A percentile compares a stretch with the other conserved stretches of the same genome.
These are phyloP conservation scores for Plectosphaerella plurivora DNA, from an alignment of 2,329 filamentous ascomycete genomes.

Conservation along the genomic window DNA sequence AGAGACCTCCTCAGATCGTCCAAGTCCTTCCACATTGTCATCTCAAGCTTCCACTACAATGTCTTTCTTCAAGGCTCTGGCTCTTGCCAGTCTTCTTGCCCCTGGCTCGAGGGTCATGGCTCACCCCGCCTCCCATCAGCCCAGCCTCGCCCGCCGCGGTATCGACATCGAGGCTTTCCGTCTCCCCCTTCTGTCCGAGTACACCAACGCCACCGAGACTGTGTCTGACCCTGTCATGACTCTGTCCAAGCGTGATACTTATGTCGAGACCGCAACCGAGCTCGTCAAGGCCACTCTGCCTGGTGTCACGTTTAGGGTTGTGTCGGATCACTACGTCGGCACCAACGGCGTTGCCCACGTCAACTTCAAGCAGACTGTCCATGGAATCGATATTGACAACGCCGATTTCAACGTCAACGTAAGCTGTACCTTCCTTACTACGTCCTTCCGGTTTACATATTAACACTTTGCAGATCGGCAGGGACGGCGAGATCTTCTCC, in stretches of 20 bases:
- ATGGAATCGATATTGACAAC: conserved; percentile 50
- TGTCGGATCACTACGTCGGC: conserved; percentile 42
- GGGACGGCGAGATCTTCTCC: conserved; percentile 47
- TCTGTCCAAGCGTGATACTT: conserved; percentile 24
- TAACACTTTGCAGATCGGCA: conserved; percentile 29
- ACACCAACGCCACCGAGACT: conserved; percentile 21
- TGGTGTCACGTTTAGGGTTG: conserved; percentile 36
- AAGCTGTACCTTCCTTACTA: conserved; percentile 15
- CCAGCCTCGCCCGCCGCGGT: conserved; percentile 19
- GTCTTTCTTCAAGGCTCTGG: too few relatives aligned
- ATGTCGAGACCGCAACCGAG: conserved; percentile 32
- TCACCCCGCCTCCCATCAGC: too few relatives aligned
- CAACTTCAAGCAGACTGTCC: conserved; percentile 49
- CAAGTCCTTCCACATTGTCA: too few relatives aligned
- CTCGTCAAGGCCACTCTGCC: conserved; percentile 27
- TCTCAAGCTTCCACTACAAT: too few relatives aligned
- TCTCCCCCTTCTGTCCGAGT: conserved; percentile 23
- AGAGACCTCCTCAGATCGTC: too few relatives aligned
- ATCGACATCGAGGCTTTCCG: conserved; percentile 27
- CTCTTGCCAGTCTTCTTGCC: too few relatives aligned
- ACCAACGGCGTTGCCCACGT: conserved; percentile 47
- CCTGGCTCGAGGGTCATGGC: too few relatives aligned
- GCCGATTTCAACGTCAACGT: conserved; percentile 52
- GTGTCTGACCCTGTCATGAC: conserved; percentile 16
- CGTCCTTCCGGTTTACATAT: conserved; percentile 4